These are phyloP conservation scores for Thielaviopsis euricoi DNA, from an alignment of 2,329 filamentous ascomycete genomes.

Conservation along the genomic window DNA sequence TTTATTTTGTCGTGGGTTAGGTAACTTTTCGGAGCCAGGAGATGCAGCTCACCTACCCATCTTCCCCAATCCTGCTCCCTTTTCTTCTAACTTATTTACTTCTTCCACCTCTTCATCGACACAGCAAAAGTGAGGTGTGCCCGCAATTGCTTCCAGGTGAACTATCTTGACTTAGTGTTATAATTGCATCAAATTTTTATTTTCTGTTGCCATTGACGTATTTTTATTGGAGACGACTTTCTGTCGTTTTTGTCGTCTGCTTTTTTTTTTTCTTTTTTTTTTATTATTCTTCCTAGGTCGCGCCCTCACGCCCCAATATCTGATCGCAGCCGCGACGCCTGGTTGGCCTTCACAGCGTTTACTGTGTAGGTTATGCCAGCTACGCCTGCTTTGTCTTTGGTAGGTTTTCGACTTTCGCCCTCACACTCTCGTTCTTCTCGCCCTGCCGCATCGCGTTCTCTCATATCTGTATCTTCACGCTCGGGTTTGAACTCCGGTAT, in stretches of 20 bases:
- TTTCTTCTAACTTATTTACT: conserved; percentile 13
- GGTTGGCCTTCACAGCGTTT: too few relatives aligned
- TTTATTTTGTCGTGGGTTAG: conserved; percentile 14
- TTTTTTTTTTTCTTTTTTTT: conserved; percentile 8
- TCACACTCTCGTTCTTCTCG: too few relatives aligned
- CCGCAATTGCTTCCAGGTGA: conserved; percentile 6
- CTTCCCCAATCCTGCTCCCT: conserved; percentile 13
- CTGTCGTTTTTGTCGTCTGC: conserved; percentile 7
- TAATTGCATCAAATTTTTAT: background rate
- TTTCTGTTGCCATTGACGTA: background rate
- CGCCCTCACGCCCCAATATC: too few relatives aligned
- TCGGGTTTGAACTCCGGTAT: too few relatives aligned
- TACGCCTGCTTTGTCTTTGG: too few relatives aligned
- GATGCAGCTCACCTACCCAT: conserved; percentile 14
- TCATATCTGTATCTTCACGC: too few relatives aligned
- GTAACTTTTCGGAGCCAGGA: conserved; percentile 13
- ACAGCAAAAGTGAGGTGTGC: conserved; percentile 6
- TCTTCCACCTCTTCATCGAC: conserved; percentile 12
- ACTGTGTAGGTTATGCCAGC: too few relatives aligned
- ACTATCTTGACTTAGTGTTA: too few relatives aligned
- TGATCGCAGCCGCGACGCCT: too few relatives aligned
- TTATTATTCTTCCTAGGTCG: too few relatives aligned
- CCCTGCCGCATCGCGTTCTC: too few relatives aligned
- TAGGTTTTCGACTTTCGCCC: too few relatives aligned
- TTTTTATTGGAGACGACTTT: conserved; percentile 6